Conservation (phyloP, 2,329 filamentous ascomycete species). For the Aureobasidium sp. region DNA sequence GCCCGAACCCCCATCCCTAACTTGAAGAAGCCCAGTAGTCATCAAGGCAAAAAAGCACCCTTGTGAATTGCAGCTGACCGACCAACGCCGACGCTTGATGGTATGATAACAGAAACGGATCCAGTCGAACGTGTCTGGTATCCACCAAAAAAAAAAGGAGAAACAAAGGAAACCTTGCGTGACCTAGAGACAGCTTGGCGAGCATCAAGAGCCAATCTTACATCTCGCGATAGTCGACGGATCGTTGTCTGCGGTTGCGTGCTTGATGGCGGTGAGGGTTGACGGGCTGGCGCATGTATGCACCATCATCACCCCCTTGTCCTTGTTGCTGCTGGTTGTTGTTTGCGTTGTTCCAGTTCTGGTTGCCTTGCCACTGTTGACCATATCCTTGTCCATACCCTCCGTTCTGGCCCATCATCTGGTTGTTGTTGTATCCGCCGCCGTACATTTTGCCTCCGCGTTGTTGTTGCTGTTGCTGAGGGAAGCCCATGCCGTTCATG, state of each 20-base stretch:
- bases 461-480: constrained; percentile 10
- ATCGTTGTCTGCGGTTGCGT: constrained; percentile 63
- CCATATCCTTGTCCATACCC: constrained; percentile 19
- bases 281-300: constrained; percentile 92
- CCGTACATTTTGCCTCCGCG: constrained; percentile 16
- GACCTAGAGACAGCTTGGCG: too few species aligned
- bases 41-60: not conserved
- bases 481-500: constrained; percentile 32
- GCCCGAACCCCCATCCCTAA: not conserved
- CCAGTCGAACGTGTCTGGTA: not conserved
- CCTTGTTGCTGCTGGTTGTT: constrained; percentile 21
- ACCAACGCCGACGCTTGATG: constrained; percentile 10
- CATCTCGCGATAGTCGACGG: constrained; percentile 85
- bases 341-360: constrained; percentile 29
- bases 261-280: constrained; percentile 89
- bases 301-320: constrained; percentile 59
- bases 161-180: not conserved
- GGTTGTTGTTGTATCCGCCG: constrained; percentile 21
- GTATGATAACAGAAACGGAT: not conserved
- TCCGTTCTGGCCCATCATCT: constrained; percentile 19
- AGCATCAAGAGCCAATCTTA: too few species aligned
- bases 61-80: not conserved
- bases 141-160: constrained; percentile 5
- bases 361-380: constrained; percentile 25
- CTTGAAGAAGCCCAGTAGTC: not conserved